A percentile compares a stretch with the other conserved stretches of the same genome.
These are phyloP conservation scores for Apiotrichum sp. DNA, from an alignment of 1,284 basidiomycete species.

Conservation along the genomic window DNA sequence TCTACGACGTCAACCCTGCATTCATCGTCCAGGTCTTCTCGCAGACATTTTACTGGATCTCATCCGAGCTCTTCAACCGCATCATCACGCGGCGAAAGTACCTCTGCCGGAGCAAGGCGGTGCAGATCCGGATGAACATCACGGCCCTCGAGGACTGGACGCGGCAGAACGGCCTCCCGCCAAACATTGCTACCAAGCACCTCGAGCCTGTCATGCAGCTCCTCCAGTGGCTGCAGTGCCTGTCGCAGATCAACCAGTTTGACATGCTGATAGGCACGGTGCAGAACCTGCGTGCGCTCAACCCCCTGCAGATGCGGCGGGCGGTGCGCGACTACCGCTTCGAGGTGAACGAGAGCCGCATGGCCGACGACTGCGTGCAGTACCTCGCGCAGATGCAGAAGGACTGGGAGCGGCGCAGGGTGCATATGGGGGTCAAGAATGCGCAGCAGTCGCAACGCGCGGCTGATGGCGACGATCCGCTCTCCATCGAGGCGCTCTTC, in stretches of 20 bases:
- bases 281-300: conserved; percentile 76
- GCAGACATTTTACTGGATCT: conserved; percentile 58
- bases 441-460: background rate
- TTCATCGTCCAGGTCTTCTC: conserved; percentile 88
- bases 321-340: conserved; percentile 91
- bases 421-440: conserved; percentile 72
- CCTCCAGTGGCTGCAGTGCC: conserved; percentile 59
- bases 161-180: conserved; percentile 61
- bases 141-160: conserved; percentile 88
- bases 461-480: conserved; percentile 48
- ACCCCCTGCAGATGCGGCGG: conserved; percentile 90
- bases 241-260: conserved; percentile 76
- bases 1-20: conserved; percentile 87
- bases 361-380: conserved; percentile 90
- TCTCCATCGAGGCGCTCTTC: conserved; percentile 67
- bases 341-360: conserved; percentile 82
- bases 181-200: conserved; percentile 65
- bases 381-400: conserved; percentile 89
- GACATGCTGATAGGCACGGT: conserved; percentile 82
- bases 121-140: conserved; percentile 86
- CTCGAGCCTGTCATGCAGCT: conserved; percentile 80
- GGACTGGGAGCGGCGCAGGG: conserved; percentile 86
- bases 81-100: conserved; percentile 86
- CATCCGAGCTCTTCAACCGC: conserved; percentile 87
- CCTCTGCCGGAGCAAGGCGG: conserved; percentile 80